Conservation (phyloP, 768 basidiomycete genomes). For the Amanita molliuscula region DNA sequence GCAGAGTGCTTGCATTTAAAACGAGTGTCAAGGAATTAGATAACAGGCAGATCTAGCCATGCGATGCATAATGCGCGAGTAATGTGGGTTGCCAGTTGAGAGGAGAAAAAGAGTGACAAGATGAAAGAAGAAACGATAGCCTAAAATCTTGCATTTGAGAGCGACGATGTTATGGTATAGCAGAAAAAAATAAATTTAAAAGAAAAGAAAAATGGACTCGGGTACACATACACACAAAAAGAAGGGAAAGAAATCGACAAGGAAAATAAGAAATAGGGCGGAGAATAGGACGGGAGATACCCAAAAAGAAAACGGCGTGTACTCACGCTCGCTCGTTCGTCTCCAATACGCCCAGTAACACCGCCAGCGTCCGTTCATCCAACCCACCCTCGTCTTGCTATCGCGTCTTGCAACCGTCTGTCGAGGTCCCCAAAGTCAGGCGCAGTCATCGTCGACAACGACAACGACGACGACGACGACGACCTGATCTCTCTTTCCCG, state of each 20-base stretch:
- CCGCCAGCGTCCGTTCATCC: constrained; percentile 2
- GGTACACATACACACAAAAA: too few relatives aligned
- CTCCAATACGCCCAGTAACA: not conserved
- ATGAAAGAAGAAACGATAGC: not conserved
- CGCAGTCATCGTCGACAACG: not conserved
- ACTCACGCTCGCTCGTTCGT: not conserved
- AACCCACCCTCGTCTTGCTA: not conserved
- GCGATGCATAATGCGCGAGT: not conserved
- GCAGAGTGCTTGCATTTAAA: not conserved
- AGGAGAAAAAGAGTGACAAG: not conserved
- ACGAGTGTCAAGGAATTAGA: not conserved
- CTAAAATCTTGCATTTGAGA: too few relatives aligned
- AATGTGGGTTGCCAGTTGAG: not conserved
- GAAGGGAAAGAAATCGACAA: too few relatives aligned
- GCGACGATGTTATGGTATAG: too few relatives aligned
- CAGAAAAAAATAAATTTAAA: too few relatives aligned
- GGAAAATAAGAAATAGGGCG: too few relatives aligned
- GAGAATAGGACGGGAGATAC: not conserved
- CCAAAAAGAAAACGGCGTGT: not conserved
- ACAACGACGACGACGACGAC: not conserved
- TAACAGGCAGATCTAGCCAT: not conserved
- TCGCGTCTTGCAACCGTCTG: not conserved
- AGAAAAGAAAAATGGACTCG: too few relatives aligned
- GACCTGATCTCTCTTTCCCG: too few relatives aligned
- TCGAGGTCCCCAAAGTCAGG: not conserved